A percentile compares a stretch with the other conserved stretches of the same genome.
Conservation (phyloP, 352 stramenopile genomes). For the Phytophthora lateralis region DNA sequence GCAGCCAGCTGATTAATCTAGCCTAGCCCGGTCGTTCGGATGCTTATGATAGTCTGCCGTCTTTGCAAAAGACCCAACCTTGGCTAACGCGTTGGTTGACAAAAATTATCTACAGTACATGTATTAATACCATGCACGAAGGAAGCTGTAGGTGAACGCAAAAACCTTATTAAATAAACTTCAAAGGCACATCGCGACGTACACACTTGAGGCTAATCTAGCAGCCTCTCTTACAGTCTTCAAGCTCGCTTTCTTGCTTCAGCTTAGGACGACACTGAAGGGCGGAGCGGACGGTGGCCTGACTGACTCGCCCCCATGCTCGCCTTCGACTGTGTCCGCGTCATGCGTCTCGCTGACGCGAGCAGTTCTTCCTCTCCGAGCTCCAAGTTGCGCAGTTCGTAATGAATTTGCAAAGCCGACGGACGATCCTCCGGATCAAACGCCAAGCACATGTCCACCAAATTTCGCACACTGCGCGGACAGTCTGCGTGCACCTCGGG, state of each 20-base stretch:
- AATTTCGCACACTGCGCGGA: conserved; percentile 43
- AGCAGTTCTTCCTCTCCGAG: conserved; percentile 28
- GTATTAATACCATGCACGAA: neutral
- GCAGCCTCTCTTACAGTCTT: conserved; percentile 2
- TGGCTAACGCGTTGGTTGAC: no score
- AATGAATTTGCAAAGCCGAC: conserved; percentile 72
- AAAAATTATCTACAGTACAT: no score
- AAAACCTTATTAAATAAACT: conserved; percentile 37
- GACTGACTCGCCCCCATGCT: conserved; percentile 20
- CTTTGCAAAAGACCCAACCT: neutral
- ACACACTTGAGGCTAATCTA: conserved; percentile 9
- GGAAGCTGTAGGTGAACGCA: neutral
- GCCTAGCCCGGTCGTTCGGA: neutral
- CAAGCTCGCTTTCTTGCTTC: conserved; percentile 1
- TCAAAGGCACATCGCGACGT: conserved; percentile 14
- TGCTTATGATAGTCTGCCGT: neutral
- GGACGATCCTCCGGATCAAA: conserved; percentile 59
- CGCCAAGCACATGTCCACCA: conserved; percentile 61
- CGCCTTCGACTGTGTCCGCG: conserved; percentile 25
- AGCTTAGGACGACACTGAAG: conserved; percentile 7
- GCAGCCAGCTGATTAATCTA: neutral
- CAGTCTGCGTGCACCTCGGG: conserved; percentile 57
- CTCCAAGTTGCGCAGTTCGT: conserved; percentile 56
- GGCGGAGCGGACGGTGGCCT: conserved; percentile 15
- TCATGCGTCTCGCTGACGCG: conserved; percentile 32